phyloP scores from a whole-genome alignment of 75 land plant species.

The Isoetes taiwanensis region DNA sequence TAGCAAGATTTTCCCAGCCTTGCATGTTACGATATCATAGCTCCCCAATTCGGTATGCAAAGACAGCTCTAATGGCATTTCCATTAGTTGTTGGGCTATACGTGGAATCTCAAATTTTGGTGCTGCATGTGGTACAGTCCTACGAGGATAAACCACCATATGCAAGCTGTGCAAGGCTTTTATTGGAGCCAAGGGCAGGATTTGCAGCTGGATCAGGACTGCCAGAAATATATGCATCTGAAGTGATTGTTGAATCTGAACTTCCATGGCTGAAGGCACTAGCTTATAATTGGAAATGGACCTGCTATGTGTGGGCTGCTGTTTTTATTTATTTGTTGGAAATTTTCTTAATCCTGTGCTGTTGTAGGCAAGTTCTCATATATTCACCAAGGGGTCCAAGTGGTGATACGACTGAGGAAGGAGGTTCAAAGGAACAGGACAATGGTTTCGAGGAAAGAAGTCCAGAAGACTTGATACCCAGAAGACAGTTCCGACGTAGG shows the following conservation, averaged over 20 bases:
- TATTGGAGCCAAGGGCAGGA: conserved; percentile 4
- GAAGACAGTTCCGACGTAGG: background rate
- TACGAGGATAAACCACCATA: background rate
- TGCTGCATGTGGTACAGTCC: background rate
- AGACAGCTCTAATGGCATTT: background rate
- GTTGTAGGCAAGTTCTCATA: background rate
- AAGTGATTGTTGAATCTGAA: background rate
- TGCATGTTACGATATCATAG: conserved; percentile 2
- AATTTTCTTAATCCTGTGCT: background rate
- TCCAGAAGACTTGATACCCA: background rate
- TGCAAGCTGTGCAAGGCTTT: background rate
- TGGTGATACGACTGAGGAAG: background rate
- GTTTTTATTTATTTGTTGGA: conserved; percentile 1
- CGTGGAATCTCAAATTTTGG: background rate
- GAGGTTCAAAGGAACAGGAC: background rate
- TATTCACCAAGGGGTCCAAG: background rate
- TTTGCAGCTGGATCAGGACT: conserved; percentile 2
- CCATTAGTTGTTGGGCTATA: background rate
- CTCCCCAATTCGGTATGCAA: conserved; percentile 1
- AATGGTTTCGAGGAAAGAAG: background rate
- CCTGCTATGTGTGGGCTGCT: conserved; percentile 1
- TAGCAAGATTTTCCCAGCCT: background rate
- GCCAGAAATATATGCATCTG: background rate
- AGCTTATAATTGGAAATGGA: background rate
- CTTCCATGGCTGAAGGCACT: background rate